These are phyloP conservation scores for Lagerstroemia speciosa DNA, from an alignment of 345 rosid genomes.

Conservation along the genomic window DNA sequence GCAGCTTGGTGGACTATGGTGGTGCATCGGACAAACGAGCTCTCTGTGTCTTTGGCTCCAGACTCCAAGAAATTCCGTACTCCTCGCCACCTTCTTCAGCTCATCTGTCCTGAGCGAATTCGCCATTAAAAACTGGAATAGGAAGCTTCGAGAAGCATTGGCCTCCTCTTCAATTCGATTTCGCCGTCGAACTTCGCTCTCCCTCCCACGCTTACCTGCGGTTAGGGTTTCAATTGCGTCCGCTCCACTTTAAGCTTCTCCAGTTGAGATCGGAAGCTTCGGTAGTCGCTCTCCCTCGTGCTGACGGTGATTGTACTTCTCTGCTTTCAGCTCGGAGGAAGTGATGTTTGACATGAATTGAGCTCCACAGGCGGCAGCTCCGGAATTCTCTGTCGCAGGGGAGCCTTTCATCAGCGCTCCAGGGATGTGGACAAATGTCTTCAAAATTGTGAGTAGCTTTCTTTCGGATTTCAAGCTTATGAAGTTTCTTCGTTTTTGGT, in stretches of 20 bases:
- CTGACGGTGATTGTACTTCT: neutral
- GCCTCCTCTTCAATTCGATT: neutral
- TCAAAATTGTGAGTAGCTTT: slow-evolving; percentile 50
- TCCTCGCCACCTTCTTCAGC: neutral
- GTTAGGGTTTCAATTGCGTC: slow-evolving; percentile 3
- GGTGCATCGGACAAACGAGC: neutral
- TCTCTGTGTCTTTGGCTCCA: neutral
- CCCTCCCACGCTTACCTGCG: neutral
- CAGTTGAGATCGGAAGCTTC: neutral
- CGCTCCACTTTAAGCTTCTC: neutral
- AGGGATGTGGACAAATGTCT: slow-evolving; percentile 84
- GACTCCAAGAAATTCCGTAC: neutral
- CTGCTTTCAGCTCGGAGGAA: neutral
- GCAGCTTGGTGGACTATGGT: neutral
- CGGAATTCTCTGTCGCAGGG: neutral
- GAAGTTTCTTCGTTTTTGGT: neutral
- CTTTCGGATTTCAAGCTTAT: neutral
- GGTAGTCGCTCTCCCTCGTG: neutral
- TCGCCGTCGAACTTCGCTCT: neutral
- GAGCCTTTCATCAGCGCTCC: neutral
- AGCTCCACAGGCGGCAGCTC: neutral
- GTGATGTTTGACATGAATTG: neutral
- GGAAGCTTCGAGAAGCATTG: neutral
- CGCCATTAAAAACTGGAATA: neutral
- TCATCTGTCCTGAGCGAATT: neutral